Evolutionary conservation across 371 early-diverging fungal genomes (phyloP), one percentile per base, ranked within the genome.

Genomic region (Lichtheimia hyalospora): DNA sequence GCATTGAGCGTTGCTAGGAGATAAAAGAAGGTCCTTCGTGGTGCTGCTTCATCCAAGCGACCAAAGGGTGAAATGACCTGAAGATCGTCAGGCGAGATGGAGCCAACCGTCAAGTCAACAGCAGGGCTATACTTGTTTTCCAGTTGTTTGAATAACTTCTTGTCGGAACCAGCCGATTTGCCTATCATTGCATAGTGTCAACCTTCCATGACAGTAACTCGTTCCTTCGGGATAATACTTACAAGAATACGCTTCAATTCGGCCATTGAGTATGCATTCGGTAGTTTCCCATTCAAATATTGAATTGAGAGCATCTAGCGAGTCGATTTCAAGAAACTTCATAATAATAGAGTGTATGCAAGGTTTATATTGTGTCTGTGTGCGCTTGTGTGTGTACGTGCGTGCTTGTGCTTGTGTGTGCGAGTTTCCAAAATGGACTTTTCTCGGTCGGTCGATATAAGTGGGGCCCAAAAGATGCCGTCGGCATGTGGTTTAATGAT

Each of bases 181-280:
- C 96, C 95, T 92, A 66, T 16, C 20, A 52, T 7, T 27, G 28
- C 10, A 16, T 4, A 34, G 24, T 25, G n/a, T 28, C 16, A 34
- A 8, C 46, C n/a, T 27, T 51, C 16, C 24, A 51, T 27, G 14
- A 14, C 24, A 12, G 16, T 34, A 2, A 2, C 34, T 34, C 34
- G 34, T 34, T 4, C 34, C 34, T 34, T 34, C 34, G 34, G 34
- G 34, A 8, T 5, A 25, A 21, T 18, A 43, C 85, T 77, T 89
- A 93, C 94, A 95, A 42, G 94, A 89, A 66, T 95, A 96, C 3
- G 93, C 89, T 75, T 95, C 96, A 24, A 96, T 73, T 24, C 96
- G 81, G 15, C 95, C 95, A 48, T 73, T 70, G 18, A 88, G 68
- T 46, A 73, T 73, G 60, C 83, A 83, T 61, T 88, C 88, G n/a